Conservation (phyloP, 768 basidiomycete genomes). For the Auricularia cornea region DNA sequence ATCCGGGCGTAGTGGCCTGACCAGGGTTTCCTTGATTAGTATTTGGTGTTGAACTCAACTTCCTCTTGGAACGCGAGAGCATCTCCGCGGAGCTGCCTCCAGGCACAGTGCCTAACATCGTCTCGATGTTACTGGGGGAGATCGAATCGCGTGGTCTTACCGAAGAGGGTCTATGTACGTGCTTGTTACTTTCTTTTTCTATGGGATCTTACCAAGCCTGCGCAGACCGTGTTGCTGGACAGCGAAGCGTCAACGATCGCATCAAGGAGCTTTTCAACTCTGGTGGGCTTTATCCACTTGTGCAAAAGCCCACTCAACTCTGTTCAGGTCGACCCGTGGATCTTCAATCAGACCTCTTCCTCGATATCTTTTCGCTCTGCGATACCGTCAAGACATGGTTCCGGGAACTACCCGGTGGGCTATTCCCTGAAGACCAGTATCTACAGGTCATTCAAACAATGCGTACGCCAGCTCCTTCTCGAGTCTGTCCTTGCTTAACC, state of each 20-base stretch:
- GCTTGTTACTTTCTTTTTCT: background rate
- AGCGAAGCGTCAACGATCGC: conserved; percentile 55
- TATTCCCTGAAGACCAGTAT: conserved; percentile 66
- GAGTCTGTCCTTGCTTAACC: background rate
- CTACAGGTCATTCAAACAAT: conserved; percentile 60
- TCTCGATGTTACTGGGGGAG: conserved; percentile 58
- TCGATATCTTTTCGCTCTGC: conserved; percentile 76
- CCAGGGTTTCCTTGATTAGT: conserved; percentile 30
- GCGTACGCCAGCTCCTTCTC: conserved; percentile 37
- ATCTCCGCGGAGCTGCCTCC: conserved; percentile 38
- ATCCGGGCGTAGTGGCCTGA: background rate
- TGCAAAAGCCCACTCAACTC: conserved; percentile 48
- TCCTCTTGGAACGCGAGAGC: conserved; percentile 59
- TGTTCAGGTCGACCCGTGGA: conserved; percentile 9
- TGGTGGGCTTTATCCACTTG: conserved; percentile 30
- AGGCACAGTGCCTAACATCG: conserved; percentile 56
- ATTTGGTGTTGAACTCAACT: conserved; percentile 70
- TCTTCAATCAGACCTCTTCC: conserved; percentile 32
- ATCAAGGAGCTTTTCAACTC: conserved; percentile 70
- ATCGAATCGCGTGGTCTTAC: conserved; percentile 68
- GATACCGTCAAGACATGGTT: conserved; percentile 84
- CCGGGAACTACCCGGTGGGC: conserved; percentile 68
- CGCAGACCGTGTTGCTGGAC: conserved; percentile 82
- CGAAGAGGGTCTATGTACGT: conserved; percentile 79
- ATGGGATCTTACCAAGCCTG: background rate